Evolutionary conservation across 306 rosid genomes (phyloP), one percentile per base, ranked within the genome.

Genomic region (Sicyos baderoa): DNA sequence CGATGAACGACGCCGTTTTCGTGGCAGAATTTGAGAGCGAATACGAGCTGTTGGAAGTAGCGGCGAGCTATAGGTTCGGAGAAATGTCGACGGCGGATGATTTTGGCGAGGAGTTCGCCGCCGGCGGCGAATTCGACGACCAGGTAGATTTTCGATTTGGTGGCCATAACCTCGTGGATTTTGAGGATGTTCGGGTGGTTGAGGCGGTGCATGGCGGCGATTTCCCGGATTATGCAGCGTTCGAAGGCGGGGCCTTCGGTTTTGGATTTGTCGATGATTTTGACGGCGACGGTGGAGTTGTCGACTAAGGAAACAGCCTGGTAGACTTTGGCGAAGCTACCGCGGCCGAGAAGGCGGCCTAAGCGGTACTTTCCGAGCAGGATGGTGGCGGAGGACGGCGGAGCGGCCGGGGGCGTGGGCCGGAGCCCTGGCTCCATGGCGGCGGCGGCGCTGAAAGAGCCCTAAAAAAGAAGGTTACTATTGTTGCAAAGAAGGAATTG

Each of bases 291-390:
- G 3, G 75, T 76, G 25, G 84, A 0, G 23, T 79, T 77, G 58
- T 88, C 91, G 7, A 40, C n/a, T 0, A 91, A 29, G 17, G 94
- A 83, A 0, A 56, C 75, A n/a, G 91, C 97, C 17, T 85, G 82
- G 68, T 82, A 85, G 53, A 91, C 97, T 71, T 89, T 91, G 2
- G 96, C 97, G 72, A 91, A 91, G 80, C 84, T 87, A 12, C 97
- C 97, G 0, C 89, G 86, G 16, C 97, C 97, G 7, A 91, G 75
- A 1, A 89, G 49, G 1, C 83, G 82, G 4, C 81, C 80, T 13
- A 91, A 9, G 2, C 69, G 79, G 74, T 91, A 91, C 59, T 84
- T 86, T 0, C 96, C 91, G 1, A 87, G 88, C 8, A 91, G 80
- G 15, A 66, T 70, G 79, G 55, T 7, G 74, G 59, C 0, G 63